Conservation (phyloP, 331 rosid genomes). For the Malus hybrid region DNA sequence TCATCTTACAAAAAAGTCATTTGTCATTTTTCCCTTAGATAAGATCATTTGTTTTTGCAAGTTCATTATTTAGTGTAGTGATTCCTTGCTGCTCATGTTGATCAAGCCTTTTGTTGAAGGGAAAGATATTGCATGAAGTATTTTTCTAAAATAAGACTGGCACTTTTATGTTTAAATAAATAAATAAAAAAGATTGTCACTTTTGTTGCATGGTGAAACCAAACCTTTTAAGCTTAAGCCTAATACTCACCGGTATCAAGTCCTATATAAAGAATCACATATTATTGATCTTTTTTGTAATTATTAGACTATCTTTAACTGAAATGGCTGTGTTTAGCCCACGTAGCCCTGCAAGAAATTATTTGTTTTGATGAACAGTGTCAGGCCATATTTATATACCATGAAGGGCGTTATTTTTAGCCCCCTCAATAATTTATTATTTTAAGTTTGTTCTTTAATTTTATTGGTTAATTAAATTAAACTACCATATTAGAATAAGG, state of each 20-base stretch:
- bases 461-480: no score
- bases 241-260: constrained; percentile 28
- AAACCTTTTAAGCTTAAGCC: constrained; percentile 34
- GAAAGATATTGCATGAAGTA: background rate
- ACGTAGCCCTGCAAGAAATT: no score
- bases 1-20: background rate
- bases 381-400: no score
- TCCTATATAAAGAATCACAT: constrained; percentile 34
- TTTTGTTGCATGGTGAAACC: constrained; percentile 35
- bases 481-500: no score
- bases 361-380: no score
- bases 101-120: background rate
- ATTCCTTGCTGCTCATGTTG: constrained; percentile 35
- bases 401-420: no score
- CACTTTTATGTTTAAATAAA: no score
- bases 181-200: no score
- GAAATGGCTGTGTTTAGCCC: no score
- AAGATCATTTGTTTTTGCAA: background rate
- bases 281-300: constrained; percentile 42
- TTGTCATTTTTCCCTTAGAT: background rate
- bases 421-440: no score
- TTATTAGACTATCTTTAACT: no score
- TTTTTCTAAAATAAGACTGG: background rate
- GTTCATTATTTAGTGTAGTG: background rate
- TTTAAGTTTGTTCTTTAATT: no score